phyloP scores from a whole-genome alignment of 2,329 filamentous ascomycete species.

The Pestalotiopsis fici region DNA sequence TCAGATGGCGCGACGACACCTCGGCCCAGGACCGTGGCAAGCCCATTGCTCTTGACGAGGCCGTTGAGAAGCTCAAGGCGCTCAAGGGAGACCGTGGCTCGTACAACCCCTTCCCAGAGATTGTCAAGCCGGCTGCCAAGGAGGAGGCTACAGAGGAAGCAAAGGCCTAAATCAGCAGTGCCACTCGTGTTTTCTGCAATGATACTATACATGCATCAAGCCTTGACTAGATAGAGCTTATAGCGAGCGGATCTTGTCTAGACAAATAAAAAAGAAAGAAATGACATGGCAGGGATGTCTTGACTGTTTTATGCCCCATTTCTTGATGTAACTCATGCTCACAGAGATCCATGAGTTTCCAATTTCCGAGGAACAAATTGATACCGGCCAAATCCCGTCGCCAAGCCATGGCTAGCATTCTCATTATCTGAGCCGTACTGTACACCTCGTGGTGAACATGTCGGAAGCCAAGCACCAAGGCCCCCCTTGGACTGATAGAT shows the following conservation, averaged over 20 bases:
- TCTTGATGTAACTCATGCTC: too few species aligned
- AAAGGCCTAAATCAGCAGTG: background rate
- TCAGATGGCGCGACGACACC: conserved; percentile 65
- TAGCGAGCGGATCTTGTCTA: background rate
- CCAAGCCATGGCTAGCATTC: too few species aligned
- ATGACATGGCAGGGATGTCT: background rate
- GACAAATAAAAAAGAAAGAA: background rate
- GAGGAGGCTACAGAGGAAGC: conserved; percentile 3
- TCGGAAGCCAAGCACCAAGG: too few species aligned
- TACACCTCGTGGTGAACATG: too few species aligned
- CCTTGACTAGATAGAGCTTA: background rate
- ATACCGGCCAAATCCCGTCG: too few species aligned
- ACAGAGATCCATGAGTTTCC: too few species aligned
- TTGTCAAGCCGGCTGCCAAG: conserved; percentile 15
- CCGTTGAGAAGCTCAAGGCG: conserved; percentile 54
- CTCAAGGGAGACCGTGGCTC: conserved; percentile 47
- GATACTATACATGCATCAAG: too few species aligned
- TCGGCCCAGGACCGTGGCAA: conserved; percentile 63
- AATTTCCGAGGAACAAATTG: too few species aligned
- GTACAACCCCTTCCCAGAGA: conserved; percentile 36
- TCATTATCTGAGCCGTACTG: too few species aligned
- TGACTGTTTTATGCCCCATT: background rate
- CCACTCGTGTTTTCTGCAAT: background rate
- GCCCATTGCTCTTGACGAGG: conserved; percentile 57
- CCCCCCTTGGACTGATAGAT: too few species aligned